phyloP scores from a whole-genome alignment of 441 rosid species.

The Eruca vesicaria region DNA sequence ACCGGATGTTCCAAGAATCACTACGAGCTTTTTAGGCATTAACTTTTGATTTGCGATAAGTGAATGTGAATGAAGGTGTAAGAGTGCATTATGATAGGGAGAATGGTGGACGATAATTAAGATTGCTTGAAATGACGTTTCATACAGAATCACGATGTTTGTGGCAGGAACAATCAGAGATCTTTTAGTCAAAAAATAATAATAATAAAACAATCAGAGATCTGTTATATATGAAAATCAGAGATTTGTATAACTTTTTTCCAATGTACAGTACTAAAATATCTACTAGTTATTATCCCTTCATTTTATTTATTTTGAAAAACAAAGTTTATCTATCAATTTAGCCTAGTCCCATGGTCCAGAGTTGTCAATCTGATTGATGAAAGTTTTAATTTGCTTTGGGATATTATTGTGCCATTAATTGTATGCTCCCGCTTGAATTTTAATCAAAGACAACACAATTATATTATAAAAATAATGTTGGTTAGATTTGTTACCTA shows the following conservation, averaged over 20 bases:
- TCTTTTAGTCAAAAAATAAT: background rate
- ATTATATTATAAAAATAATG: background rate
- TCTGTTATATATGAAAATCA: conserved; percentile 10
- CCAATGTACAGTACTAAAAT: conserved; percentile 19
- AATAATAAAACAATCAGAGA: conserved; percentile 12
- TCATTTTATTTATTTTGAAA: background rate
- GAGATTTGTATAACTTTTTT: conserved; percentile 18
- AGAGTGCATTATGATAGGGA: conserved; percentile 33
- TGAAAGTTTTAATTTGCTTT: background rate
- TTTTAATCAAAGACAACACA: background rate
- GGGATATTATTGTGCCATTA: background rate
- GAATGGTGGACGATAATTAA: conserved; percentile 36
- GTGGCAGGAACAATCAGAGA: conserved; percentile 40
- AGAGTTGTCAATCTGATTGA: background rate
- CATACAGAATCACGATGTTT: conserved; percentile 41
- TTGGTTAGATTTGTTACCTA: background rate
- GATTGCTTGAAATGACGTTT: conserved; percentile 40
- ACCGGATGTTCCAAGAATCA: conserved; percentile 8
- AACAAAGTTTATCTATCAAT: background rate
- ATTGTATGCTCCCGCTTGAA: background rate
- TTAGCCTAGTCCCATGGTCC: background rate
- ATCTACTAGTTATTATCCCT: conserved; percentile 29
- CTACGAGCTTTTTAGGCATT: conserved; percentile 1
- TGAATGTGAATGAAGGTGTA: background rate
- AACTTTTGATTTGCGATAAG: background rate